phyloP scores from a whole-genome alignment of 306 rosid genomes.

The Medicago truncatula region MtrunA17r5.0-ANR NC_053049.1:39118501-39119000 shows the following conservation, averaged over 20 bases:
- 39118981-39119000: not conserved
- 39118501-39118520: slow-evolving; percentile 39
- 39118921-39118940: slow-evolving; percentile 66
- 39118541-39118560: slow-evolving; percentile 10
- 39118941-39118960: slow-evolving; percentile 20
- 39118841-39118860: slow-evolving; percentile 52
- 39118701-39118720: not conserved
- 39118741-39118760: no score
- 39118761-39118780: no score
- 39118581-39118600: slow-evolving; percentile 31
- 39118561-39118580: slow-evolving; percentile 41
- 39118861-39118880: slow-evolving; percentile 79
- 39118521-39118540: slow-evolving; percentile 21
- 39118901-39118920: slow-evolving; percentile 67
- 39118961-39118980: slow-evolving; percentile 26
- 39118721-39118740: no score
- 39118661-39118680: slow-evolving; percentile 33
- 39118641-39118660: slow-evolving; percentile 46
- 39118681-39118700: not conserved
- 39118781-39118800: not conserved
- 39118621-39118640: slow-evolving; percentile 14
- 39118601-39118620: slow-evolving; percentile 6
- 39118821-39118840: slow-evolving; percentile 48
- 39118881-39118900: slow-evolving; percentile 76
- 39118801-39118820: not conserved